Percentiles rank a stretch among this genome's conserved stretches.
These are phyloP conservation scores for Pisolithus thermaeus DNA, from an alignment of 1,284 basidiomycete genomes.

Conservation along the genomic window DNA sequence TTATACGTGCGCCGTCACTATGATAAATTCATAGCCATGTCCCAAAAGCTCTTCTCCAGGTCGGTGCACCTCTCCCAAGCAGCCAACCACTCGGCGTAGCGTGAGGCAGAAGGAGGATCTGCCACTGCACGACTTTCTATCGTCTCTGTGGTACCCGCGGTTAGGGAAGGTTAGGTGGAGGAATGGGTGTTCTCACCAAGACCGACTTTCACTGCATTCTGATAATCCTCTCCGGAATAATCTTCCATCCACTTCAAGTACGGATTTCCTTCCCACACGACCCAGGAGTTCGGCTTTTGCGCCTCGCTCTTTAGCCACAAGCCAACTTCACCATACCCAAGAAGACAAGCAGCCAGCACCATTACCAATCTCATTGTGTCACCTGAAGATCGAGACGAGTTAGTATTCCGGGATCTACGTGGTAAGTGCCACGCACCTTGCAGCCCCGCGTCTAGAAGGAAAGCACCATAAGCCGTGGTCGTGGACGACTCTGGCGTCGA, in stretches of 20 bases:
- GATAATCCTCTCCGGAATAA: constrained; percentile 69
- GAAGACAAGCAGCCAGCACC: constrained; percentile 79
- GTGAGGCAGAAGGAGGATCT: constrained; percentile 59
- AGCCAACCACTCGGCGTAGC: constrained; percentile 61
- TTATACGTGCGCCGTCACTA: constrained; percentile 12
- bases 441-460: constrained; percentile 72
- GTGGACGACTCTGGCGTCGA: constrained; percentile 59
- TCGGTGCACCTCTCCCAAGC: constrained; percentile 78
- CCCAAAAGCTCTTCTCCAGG: constrained; percentile 89
- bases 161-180: background rate
- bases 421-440: constrained; percentile 40
- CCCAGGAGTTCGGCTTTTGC: constrained; percentile 42
- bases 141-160: constrained; percentile 36
- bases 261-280: constrained; percentile 60
- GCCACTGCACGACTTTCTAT: constrained; percentile 55
- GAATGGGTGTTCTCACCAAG: constrained; percentile 46
- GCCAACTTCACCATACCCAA: constrained; percentile 95
- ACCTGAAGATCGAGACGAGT: constrained; percentile 34
- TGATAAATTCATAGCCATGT: constrained; percentile 60
- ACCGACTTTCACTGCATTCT: constrained; percentile 64
- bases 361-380: constrained; percentile 73
- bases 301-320: constrained; percentile 68
- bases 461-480: constrained; percentile 85
- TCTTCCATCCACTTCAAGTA: constrained; percentile 82
- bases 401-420: background rate